A percentile compares a stretch with the other conserved stretches of the same genome.
Evolutionary conservation across 2,329 filamentous ascomycete genomes (phyloP).

Genomic region (Penicillium sp.): DNA sequence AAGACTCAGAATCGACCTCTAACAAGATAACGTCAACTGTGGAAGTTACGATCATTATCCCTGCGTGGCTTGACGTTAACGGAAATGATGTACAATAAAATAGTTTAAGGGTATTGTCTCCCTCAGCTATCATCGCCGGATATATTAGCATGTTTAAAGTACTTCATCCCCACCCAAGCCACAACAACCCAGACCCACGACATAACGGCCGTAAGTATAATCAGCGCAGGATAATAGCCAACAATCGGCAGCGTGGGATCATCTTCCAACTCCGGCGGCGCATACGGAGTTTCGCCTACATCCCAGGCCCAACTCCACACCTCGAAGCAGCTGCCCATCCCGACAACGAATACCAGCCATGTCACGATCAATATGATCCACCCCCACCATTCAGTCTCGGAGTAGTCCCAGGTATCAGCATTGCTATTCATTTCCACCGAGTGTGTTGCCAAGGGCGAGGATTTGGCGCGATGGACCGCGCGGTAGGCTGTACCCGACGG

Average conservation of each 20-base stretch:
- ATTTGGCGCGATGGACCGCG: constrained; percentile 37
- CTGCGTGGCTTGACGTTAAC: neutral
- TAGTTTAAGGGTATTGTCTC: neutral
- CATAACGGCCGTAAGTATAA: constrained; percentile 93
- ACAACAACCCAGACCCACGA: constrained; percentile 98
- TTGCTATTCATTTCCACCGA: constrained; percentile 34
- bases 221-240: constrained; percentile 92
- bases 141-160: constrained; percentile 96
- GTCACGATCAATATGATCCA: constrained; percentile 90
- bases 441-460: constrained; percentile 40
- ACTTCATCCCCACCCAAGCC: constrained; percentile 99
- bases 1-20: neutral
- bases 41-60: neutral
- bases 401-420: constrained; percentile 74
- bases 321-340: constrained; percentile 92
- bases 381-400: constrained; percentile 96
- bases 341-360: constrained; percentile 93
- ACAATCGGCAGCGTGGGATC: constrained; percentile 93
- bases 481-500: constrained; percentile 39
- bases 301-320: constrained; percentile 99
- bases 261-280: constrained; percentile 91
- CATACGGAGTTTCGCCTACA: constrained; percentile 92
- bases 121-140: constrained; percentile 57
- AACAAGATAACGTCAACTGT: no score
- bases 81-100: neutral